phyloP scores from a whole-genome alignment of 352 stramenopile species.

The Peronosclerospora sorghi region DNA sequence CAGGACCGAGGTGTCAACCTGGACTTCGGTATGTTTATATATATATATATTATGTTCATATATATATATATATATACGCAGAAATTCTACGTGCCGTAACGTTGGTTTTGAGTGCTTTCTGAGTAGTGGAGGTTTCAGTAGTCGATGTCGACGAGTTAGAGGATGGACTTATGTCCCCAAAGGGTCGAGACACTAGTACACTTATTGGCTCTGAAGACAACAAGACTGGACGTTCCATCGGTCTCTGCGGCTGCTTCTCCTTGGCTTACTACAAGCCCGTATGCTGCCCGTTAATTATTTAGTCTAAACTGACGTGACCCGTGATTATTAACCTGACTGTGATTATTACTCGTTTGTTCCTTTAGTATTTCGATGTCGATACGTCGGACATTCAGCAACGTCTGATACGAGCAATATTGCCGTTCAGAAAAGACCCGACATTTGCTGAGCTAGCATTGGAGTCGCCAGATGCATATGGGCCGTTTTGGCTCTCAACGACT shows the following conservation, averaged over 20 bases:
- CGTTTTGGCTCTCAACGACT: conserved; percentile 77
- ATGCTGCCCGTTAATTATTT: conserved; percentile 8
- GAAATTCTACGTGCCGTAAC: too few relatives aligned
- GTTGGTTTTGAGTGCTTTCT: neutral
- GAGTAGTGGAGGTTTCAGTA: conserved; percentile 55
- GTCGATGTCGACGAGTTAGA: conserved; percentile 62
- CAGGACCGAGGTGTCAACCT: conserved; percentile 58
- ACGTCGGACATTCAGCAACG: conserved; percentile 71
- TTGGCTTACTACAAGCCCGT: conserved; percentile 79
- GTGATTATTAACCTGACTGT: neutral
- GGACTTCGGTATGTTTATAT: conserved; percentile 48
- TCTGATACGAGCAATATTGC: conserved; percentile 54
- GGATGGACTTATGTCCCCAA: conserved; percentile 62
- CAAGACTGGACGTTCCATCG: conserved; percentile 23
- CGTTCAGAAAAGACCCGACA: conserved; percentile 76
- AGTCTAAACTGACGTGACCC: neutral
- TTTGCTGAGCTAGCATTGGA: conserved; percentile 61
- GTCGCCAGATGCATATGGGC: conserved; percentile 67
- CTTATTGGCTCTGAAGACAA: conserved; percentile 42
- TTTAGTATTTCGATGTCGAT: conserved; percentile 83
- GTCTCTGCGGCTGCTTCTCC: conserved; percentile 72
- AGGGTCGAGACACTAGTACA: conserved; percentile 47
- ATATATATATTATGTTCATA: neutral
- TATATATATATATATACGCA: too few relatives aligned
- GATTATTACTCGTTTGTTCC: conserved; percentile 1